A percentile compares a stretch with the other conserved stretches of the same genome.
These are phyloP conservation scores for Strobilomyces confusus DNA, from an alignment of 768 basidiomycete species.

Conservation along the genomic window DNA sequence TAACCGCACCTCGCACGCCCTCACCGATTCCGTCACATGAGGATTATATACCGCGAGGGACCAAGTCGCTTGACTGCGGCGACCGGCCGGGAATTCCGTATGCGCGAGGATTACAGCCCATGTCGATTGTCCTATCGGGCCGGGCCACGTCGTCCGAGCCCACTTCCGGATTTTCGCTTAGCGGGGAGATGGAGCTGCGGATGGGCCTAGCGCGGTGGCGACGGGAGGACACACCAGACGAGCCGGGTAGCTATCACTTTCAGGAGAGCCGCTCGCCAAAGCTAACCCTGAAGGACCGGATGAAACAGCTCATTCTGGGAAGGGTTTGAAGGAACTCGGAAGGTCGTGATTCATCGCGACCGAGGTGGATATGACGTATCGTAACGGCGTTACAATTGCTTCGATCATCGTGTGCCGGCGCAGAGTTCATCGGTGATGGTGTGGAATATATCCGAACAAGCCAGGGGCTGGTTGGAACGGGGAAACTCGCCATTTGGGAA, in stretches of 20 bases:
- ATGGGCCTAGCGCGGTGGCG: constrained; percentile 47
- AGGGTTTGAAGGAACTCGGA: constrained; percentile 30
- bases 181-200: constrained; percentile 55
- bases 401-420: neutral
- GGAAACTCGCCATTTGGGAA: too few species aligned
- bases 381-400: neutral
- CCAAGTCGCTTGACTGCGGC: constrained; percentile 31
- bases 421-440: too few species aligned
- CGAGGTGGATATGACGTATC: neutral
- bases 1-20: constrained; percentile 24
- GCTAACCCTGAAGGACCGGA: constrained; percentile 21
- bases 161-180: constrained; percentile 54
- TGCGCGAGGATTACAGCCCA: constrained; percentile 22
- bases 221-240: constrained; percentile 27
- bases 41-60: constrained; percentile 26
- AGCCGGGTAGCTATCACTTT: constrained; percentile 31
- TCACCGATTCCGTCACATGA: constrained; percentile 23
- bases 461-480: too few species aligned
- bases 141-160: constrained; percentile 12
- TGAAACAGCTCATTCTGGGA: constrained; percentile 30
- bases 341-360: constrained; percentile 13
- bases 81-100: constrained; percentile 19
- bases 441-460: too few species aligned
- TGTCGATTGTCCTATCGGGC: constrained; percentile 26
- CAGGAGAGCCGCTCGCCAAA: constrained; percentile 23